A percentile compares a stretch with the other conserved stretches of the same genome.
Conservation (phyloP, 1,284 basidiomycete species). For the Ustilago hordei region DNA sequence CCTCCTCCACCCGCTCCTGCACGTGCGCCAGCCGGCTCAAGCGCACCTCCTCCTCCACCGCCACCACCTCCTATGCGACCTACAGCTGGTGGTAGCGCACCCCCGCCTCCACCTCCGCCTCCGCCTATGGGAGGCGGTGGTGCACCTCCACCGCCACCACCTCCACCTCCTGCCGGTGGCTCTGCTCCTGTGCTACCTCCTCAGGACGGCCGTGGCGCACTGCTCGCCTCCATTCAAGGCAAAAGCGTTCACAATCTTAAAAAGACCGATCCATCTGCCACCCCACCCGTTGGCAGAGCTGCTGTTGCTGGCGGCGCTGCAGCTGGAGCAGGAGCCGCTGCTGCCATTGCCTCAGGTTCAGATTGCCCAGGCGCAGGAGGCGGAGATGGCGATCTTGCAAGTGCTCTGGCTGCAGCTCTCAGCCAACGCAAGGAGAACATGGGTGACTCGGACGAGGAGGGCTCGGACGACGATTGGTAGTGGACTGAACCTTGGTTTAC, state of each 20-base stretch:
- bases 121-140: conserved; percentile 36
- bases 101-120: conserved; percentile 60
- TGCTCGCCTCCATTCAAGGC: conserved; percentile 79
- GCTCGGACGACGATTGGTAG: conserved; percentile 72
- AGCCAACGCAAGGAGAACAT: conserved; percentile 86
- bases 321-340: conserved; percentile 37
- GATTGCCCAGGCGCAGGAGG: conserved; percentile 43
- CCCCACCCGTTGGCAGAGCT: conserved; percentile 29
- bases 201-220: conserved; percentile 72
- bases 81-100: conserved; percentile 35
- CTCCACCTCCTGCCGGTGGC: conserved; percentile 41
- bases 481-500: background rate
- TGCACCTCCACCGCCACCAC: conserved; percentile 36
- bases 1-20: conserved; percentile 67
- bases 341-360: conserved; percentile 19
- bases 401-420: conserved; percentile 77
- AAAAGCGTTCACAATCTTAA: conserved; percentile 79
- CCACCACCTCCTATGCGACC: conserved; percentile 51
- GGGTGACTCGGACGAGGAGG: conserved; percentile 89
- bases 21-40: conserved; percentile 24
- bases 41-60: conserved; percentile 48
- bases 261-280: conserved; percentile 73
- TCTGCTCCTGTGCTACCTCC: conserved; percentile 41
- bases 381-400: conserved; percentile 75
- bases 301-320: conserved; percentile 28